Evolutionary conservation across 805 yeast genomes (phyloP), one percentile per base, ranked within the genome.

Genomic region (Blastobotrys muscicola): DNA sequence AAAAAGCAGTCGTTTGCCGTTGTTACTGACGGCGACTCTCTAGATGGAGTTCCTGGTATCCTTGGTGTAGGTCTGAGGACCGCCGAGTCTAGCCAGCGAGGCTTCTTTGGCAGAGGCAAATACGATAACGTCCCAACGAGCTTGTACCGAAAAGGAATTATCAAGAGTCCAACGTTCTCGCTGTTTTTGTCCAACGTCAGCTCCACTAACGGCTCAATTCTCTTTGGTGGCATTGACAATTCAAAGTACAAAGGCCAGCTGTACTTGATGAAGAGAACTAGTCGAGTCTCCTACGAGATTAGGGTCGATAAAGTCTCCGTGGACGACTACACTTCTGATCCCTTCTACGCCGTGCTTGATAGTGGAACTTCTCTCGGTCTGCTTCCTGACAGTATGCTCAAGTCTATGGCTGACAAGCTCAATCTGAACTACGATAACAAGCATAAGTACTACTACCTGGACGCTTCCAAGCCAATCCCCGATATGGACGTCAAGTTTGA

Each of bases 1-100:
- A 48, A 66, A 0, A 64, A 67, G 44, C 66, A 83, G 30, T 75
- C 85, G 4, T 74, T 89, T 60, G 96, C 94, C 1, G 76, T 86
- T 15, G 92, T 84, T 2, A 77, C 78, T 54, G 58, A 59, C 31
- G 74, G 85, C 1, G 74, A 76, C 48, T 76, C 89, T 4, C 60
- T 75, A 7, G 64, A 72, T 45, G 92, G 94, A 45, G 59, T 64
- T 11, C 54, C 49, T 5, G 51, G 49, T 13, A 33, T 46, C 8
- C 29, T 65, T 43, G 69, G 69, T 8, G 53, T 65, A 16, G 69
- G 68, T 5, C 54, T 61, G 41, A 39, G 49, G 8, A 52, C 52
- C 8, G 51, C 53, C 32, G 68, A 62, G 47, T 58, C 63, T 4
- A 49, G 53, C 11, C 38, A 38, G 33, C 23, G 34, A 8, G 26